These are phyloP conservation scores for Naganishia friedmannii DNA, from an alignment of 768 basidiomycete genomes.

Conservation along the genomic window DNA sequence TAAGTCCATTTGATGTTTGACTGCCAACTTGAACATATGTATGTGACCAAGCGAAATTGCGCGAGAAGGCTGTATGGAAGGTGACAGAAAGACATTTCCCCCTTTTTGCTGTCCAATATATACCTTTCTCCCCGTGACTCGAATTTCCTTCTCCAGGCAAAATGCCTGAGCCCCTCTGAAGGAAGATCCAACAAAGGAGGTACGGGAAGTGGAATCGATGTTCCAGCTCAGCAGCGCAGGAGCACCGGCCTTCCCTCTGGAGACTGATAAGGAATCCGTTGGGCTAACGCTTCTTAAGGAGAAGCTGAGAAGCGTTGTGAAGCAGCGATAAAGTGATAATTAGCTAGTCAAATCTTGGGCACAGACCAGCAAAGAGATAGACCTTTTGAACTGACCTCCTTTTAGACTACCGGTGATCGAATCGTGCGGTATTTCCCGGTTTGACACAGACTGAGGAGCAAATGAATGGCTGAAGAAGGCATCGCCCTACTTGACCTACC, in stretches of 20 bases:
- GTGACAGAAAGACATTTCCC: not conserved
- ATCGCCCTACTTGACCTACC: no score
- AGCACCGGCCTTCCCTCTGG: not conserved
- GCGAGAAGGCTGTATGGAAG: not conserved
- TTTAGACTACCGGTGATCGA: no score
- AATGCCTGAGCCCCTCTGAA: not conserved
- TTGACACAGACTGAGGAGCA: no score
- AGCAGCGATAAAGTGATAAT: not conserved
- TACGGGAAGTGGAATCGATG: not conserved
- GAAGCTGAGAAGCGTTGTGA: not conserved
- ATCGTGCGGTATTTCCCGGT: no score
- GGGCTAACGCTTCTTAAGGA: not conserved
- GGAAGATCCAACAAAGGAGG: conserved; percentile 6
- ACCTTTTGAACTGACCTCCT: no score
- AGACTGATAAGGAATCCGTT: not conserved
- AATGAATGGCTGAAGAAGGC: no score
- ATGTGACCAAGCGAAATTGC: not conserved
- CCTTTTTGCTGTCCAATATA: not conserved
- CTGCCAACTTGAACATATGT: conserved; percentile 19
- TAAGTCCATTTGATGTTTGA: not conserved
- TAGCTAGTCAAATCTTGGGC: no score
- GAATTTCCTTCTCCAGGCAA: not conserved
- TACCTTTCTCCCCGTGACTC: not conserved
- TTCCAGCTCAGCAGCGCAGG: not conserved
- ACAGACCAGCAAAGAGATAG: no score